Evolutionary conservation across 768 basidiomycete species (phyloP).

Genomic region (Melanogaster broomeanus): DNA sequence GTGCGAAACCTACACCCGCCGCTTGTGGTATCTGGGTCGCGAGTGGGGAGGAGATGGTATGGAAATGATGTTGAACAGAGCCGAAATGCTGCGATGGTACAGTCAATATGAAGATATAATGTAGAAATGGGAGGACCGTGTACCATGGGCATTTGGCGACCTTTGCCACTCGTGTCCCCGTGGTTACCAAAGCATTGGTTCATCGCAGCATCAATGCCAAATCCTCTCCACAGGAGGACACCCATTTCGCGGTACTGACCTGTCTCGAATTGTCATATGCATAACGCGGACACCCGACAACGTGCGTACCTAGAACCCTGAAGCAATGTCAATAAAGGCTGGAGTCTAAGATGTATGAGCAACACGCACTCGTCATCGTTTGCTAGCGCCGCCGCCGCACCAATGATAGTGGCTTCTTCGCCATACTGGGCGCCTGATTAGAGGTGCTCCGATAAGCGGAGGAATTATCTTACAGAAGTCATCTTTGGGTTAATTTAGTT

Average conservation of each 20-base stretch:
- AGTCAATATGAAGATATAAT: background rate
- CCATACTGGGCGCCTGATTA: constrained; percentile 56
- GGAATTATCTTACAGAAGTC: constrained; percentile 63
- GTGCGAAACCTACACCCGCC: constrained; percentile 88
- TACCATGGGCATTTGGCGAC: constrained; percentile 94
- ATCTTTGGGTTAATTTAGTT: constrained; percentile 48
- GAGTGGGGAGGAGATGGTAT: constrained; percentile 91
- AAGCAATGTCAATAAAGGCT: constrained; percentile 7
- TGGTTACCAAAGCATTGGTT: constrained; percentile 89
- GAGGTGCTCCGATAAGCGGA: background rate
- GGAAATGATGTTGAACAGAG: constrained; percentile 81
- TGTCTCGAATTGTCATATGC: constrained; percentile 25
- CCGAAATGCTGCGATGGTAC: constrained; percentile 70
- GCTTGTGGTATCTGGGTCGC: constrained; percentile 96
- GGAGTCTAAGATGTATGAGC: background rate
- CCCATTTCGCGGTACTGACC: constrained; percentile 95
- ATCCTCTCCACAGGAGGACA: constrained; percentile 87
- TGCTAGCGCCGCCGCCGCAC: constrained; percentile 84
- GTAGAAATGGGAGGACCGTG: constrained; percentile 13
- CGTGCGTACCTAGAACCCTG: constrained; percentile 69
- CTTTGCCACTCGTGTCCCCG: constrained; percentile 79
- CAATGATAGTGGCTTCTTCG: constrained; percentile 89
- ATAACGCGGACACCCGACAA: background rate
- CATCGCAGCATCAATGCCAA: constrained; percentile 79
- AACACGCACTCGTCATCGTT: constrained; percentile 77